Conservation (phyloP, 2,329 filamentous ascomycete genomes). For the Westerdykella sp. region DNA sequence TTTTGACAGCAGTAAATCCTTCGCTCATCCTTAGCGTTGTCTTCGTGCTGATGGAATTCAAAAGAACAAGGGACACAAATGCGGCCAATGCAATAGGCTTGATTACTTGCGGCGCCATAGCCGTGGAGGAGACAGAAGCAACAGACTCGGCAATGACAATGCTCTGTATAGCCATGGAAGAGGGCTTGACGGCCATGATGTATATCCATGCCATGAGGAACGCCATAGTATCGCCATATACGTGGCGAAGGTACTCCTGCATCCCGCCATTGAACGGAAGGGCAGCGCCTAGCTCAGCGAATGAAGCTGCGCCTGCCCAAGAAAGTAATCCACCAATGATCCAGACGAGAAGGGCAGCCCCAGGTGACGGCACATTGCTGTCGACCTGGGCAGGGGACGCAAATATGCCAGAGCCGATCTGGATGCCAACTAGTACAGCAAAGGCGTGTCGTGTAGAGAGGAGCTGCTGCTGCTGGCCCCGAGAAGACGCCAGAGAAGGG, state of each 20-base stretch:
- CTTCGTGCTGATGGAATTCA: conserved; percentile 42
- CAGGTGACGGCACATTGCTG: conserved; percentile 57
- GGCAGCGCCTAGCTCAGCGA: conserved; percentile 58
- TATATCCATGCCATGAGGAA: conserved; percentile 61
- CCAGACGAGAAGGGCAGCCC: conserved; percentile 54
- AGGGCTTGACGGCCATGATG: conserved; percentile 59
- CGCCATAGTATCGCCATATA: conserved; percentile 56
- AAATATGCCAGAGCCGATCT: conserved; percentile 60
- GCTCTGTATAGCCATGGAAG: conserved; percentile 57
- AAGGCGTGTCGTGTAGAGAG: conserved; percentile 42
- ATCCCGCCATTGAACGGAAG: conserved; percentile 60
- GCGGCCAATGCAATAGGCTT: conserved; percentile 36
- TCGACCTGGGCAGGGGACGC: conserved; percentile 59
- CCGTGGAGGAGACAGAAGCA: conserved; percentile 43
- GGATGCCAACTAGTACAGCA: conserved; percentile 56
- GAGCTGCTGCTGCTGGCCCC: conserved; percentile 12
- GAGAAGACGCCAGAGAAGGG: too few relatives aligned
- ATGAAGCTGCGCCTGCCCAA: conserved; percentile 58
- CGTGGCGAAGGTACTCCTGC: conserved; percentile 56
- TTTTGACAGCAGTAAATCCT: conserved; percentile 39
- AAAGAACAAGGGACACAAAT: conserved; percentile 36
- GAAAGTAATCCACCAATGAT: conserved; percentile 55
- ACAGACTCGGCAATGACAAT: conserved; percentile 53
- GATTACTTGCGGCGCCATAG: conserved; percentile 17
- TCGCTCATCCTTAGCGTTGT: conserved; percentile 38